Conservation (phyloP, 2,329 filamentous ascomycete species). For the Fusarium sp. region DNA sequence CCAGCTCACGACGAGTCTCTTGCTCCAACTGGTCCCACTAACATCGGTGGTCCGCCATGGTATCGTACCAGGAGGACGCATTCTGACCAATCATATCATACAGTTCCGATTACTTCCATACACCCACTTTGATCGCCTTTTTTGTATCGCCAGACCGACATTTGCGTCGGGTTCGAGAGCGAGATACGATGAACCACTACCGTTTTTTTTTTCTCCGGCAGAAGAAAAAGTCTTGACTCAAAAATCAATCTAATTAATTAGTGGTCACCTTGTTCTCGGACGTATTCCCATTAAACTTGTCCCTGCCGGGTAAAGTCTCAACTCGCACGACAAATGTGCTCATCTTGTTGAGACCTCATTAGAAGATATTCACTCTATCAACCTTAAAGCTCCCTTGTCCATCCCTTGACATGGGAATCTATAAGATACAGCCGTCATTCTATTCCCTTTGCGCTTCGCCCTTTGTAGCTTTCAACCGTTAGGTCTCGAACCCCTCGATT, state of each 20-base stretch:
- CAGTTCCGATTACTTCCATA: slow-evolving; percentile 23
- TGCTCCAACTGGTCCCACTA: slow-evolving; percentile 37
- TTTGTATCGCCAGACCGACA: slow-evolving; percentile 40
- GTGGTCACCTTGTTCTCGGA: slow-evolving; percentile 15
- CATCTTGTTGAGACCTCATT: slow-evolving; percentile 4
- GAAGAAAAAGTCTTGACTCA: slow-evolving; percentile 4
- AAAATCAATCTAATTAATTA: background rate
- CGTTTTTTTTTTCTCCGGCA: slow-evolving; percentile 17
- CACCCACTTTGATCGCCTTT: slow-evolving; percentile 30
- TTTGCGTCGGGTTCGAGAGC: slow-evolving; percentile 26
- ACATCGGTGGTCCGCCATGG: slow-evolving; percentile 40
- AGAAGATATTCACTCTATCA: background rate
- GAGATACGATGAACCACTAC: slow-evolving; percentile 8
- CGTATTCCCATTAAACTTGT: background rate
- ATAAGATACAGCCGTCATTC: slow-evolving; percentile 32
- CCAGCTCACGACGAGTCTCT: slow-evolving; percentile 24
- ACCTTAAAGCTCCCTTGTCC: slow-evolving; percentile 13
- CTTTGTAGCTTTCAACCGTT: slow-evolving; percentile 21
- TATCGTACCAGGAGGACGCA: slow-evolving; percentile 34
- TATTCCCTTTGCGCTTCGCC: slow-evolving; percentile 21
- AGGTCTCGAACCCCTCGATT: slow-evolving; percentile 23
- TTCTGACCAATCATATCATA: slow-evolving; percentile 36
- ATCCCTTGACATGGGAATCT: slow-evolving; percentile 37
- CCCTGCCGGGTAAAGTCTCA: slow-evolving; percentile 16
- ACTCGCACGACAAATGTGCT: slow-evolving; percentile 11